Base-by-base conservation (phyloP, 1,284 basidiomycete species). In the Earliella scabrosa region DNA sequence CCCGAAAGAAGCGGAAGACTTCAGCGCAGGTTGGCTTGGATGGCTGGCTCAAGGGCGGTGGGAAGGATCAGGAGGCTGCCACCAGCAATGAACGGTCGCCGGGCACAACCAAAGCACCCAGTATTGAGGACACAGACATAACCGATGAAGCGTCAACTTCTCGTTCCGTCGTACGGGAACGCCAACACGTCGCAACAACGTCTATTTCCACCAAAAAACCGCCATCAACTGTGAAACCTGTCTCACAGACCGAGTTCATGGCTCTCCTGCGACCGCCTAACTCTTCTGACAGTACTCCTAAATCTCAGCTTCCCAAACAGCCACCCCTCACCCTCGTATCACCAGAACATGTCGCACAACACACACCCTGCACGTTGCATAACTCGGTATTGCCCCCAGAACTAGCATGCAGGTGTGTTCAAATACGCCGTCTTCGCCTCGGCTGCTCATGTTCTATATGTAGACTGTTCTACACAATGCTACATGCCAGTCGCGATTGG, bases 311-410 rank as follows among this genome's bases (percentile, higher is more conserved):
- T 64, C 75, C 65, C 66, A 72, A 70, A 7, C 69, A 58, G 51
- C 77, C 80, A 38, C 82, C 90, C 50, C 63, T 94, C 57, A 78
- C 76, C 48, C 75, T 89, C 34, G 68, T 78, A 50, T 81, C 74
- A 58, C 81, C 87, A 54, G 69, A 80, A 52, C 73, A 92, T 75
- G 77, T 94, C 46, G 75, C 85, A 61, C 66, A 88, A 68, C 79
- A 91, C 73, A 86, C 83, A 0, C 90, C 93, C 0, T 93, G 92
- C 66, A 93, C 92, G 1, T 71, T 90, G 35, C 86, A 92, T 68
- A 71, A 76, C 18, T 87, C 87, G 24, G 68, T 88, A 27, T 77
- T 93, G 5, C 88, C 90, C 6, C 79, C 82, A 4, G 85, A 90
- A 46, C 78, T 92, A 13, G 90, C 90, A 0, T 89, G 82, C 64